Evolutionary conservation across 768 basidiomycete genomes (phyloP).

Genomic region (Pleurotus salmoneostramineus): DNA sequence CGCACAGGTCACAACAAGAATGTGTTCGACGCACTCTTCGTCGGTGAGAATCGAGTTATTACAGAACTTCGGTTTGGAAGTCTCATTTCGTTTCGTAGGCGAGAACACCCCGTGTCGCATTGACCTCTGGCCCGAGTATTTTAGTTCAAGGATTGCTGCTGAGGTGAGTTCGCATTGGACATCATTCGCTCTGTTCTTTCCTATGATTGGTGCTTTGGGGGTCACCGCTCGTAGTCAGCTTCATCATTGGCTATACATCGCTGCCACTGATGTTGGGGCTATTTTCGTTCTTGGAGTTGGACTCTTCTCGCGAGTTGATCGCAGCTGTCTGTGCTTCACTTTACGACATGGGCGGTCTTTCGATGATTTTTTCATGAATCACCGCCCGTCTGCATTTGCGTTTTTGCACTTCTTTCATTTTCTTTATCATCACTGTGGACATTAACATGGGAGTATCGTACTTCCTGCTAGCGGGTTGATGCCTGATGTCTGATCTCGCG

Average conservation of each 20-base stretch:
- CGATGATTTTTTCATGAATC: background rate
- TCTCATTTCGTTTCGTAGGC: background rate
- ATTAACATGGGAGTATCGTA: too few relatives aligned
- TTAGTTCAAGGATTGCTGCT: constrained; percentile 31
- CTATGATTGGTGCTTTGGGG: background rate
- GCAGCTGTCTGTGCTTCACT: background rate
- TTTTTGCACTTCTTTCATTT: background rate
- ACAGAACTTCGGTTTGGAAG: background rate
- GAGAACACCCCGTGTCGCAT: constrained; percentile 44
- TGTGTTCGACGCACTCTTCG: constrained; percentile 34
- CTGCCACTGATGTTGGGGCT: too few relatives aligned
- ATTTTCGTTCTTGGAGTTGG: too few relatives aligned
- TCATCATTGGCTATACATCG: too few relatives aligned
- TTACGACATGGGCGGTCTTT: background rate
- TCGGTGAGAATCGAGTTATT: constrained; percentile 9
- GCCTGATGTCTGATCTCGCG: too few relatives aligned
- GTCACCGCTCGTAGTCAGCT: background rate
- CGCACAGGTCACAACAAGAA: constrained; percentile 30
- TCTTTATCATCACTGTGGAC: background rate
- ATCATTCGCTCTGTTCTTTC: background rate
- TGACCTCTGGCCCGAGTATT: constrained; percentile 43
- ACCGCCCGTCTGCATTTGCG: background rate
- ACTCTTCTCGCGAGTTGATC: too few relatives aligned
- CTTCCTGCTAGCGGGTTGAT: too few relatives aligned
- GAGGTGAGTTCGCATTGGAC: constrained; percentile 29